Evolutionary conservation across 768 basidiomycete genomes (phyloP).

Genomic region (Boletus bicolor): DNA sequence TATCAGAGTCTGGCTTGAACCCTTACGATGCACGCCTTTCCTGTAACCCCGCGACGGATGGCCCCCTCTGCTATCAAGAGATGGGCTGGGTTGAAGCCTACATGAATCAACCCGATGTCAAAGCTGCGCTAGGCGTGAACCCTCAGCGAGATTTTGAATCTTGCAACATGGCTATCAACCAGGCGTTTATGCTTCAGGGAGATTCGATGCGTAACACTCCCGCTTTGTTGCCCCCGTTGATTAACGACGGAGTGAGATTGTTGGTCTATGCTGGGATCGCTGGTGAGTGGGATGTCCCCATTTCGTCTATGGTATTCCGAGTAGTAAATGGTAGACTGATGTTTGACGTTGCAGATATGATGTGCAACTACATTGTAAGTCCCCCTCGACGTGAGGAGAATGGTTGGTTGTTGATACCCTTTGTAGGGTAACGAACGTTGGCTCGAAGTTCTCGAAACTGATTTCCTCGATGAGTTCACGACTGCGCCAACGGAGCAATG

Average conservation of each 20-base stretch:
- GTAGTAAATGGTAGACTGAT: conserved; percentile 13
- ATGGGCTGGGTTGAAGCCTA: conserved; percentile 87
- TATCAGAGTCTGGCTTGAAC: conserved; percentile 68
- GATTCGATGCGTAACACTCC: conserved; percentile 87
- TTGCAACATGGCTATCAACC: conserved; percentile 82
- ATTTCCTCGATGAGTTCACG: conserved; percentile 61
- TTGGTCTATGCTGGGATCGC: conserved; percentile 90
- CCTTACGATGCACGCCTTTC: conserved; percentile 81
- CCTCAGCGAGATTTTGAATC: conserved; percentile 55
- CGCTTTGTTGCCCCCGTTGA: conserved; percentile 69
- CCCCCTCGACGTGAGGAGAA: neutral
- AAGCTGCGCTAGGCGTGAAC: conserved; percentile 75
- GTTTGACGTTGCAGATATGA: conserved; percentile 52
- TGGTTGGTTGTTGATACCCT: neutral
- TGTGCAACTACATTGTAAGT: conserved; percentile 81
- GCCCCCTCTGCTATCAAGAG: conserved; percentile 71
- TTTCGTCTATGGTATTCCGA: neutral
- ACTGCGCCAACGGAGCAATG: conserved; percentile 50
- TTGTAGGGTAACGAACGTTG: conserved; percentile 73
- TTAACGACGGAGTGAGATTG: conserved; percentile 79
- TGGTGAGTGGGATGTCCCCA: conserved; percentile 39
- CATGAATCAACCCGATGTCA: conserved; percentile 76
- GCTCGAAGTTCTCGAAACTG: conserved; percentile 60
- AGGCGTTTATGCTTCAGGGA: conserved; percentile 75
- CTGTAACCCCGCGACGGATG: conserved; percentile 72